Base-by-base conservation (phyloP, 2,329 filamentous ascomycete genomes). In the Aspergillus texensis region DNA sequence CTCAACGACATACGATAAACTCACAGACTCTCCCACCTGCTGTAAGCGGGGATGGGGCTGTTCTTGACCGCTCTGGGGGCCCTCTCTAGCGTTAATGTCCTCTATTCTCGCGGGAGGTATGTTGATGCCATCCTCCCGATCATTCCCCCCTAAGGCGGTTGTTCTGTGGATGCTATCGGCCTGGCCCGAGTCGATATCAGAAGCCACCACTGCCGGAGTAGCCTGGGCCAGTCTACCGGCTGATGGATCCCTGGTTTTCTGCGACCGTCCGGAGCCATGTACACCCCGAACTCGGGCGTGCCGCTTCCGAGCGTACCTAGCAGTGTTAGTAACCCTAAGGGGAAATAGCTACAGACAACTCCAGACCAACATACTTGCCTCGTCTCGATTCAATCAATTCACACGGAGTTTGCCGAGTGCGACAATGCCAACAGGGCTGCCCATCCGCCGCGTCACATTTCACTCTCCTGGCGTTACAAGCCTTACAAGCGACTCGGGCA, bases 1-100 rank as follows among this genome's bases (percentile, higher is more conserved):
- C 56, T 58, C 56, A 5, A 58, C 32, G 21, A 58, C n/a, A 28
- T 58, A 58, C 10, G 36, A 28, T 36, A 56, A 14, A 39, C 12
- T 24, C 4, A 24, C 9, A 11, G 43, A 3, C n/a, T 45, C 43
- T 2, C n/a, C 43, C 3, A 19, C 3, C 16, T 6, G 36, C 12
- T 41, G 36, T 19, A 4, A 19, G 6, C 16, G 36, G 8, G 16
- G 36, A 41, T 19, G 16, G 3, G 36, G 19, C 36, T 41, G 36
- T 41, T 16, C 16, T 16, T 41, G 16, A 19, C 36, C 2, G 16
- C 8, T 19, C 16, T 41, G 16, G 6, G 36, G 6, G 16, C 36
- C 6, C 2, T 41, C 36, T 41, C 16, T 9, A 19, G 6, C 36
- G 19, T 19, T 19, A 19, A 19, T 41, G 16, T 19, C 36, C 6